phyloP scores from a whole-genome alignment of 371 early-diverging fungal species.

The Batkoa obscura region DNA sequence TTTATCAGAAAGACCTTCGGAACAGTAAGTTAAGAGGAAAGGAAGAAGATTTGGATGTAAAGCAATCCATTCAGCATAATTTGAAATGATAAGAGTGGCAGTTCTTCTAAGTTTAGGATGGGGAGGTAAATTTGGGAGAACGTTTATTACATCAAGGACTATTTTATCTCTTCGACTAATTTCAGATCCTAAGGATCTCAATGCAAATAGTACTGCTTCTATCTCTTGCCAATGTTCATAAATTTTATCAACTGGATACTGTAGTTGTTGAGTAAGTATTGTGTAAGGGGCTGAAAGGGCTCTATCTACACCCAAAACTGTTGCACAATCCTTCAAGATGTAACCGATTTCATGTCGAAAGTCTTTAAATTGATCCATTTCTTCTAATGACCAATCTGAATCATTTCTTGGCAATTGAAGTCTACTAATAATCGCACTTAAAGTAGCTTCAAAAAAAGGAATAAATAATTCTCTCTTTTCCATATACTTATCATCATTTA shows the following conservation, averaged over 20 bases:
- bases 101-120: conserved; percentile 89
- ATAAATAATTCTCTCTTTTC: conserved; percentile 23
- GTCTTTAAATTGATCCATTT: conserved; percentile 83
- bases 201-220: conserved; percentile 82
- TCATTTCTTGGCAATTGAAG: conserved; percentile 58
- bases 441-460: conserved; percentile 44
- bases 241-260: not conserved
- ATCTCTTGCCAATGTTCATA: conserved; percentile 67
- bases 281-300: conserved; percentile 53
- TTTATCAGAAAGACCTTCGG: conserved; percentile 63
- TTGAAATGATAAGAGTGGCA: conserved; percentile 82
- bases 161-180: conserved; percentile 48
- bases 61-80: conserved; percentile 85
- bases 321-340: conserved; percentile 86
- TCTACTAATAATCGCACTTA: conserved; percentile 64
- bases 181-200: conserved; percentile 81
- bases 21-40: conserved; percentile 73
- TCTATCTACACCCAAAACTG: conserved; percentile 48
- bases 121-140: conserved; percentile 59
- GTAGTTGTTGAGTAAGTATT: conserved; percentile 15
- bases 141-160: conserved; percentile 73
- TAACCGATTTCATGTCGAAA: conserved; percentile 92
- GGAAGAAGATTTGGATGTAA: conserved; percentile 69
- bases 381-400: conserved; percentile 52
- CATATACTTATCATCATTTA: conserved; percentile 25